These are phyloP conservation scores for Botrytis elliptica DNA, from an alignment of 2,329 filamentous ascomycete species.

Conservation along the genomic window DNA sequence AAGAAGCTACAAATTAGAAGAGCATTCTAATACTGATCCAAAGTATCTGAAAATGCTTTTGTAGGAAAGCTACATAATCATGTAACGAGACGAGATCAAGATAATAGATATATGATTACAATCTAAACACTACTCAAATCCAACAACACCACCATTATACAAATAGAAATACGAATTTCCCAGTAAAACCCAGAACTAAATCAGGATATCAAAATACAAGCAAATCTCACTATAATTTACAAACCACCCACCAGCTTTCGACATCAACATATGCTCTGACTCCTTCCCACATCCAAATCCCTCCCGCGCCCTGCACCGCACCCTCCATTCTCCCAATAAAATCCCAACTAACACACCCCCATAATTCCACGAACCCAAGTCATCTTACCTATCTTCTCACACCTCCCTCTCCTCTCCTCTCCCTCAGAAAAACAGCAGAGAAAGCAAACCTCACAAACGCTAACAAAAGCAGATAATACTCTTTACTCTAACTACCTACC, in stretches of 20 bases:
- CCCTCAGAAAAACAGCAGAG: too few species aligned
- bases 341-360: too few species aligned
- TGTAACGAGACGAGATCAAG: slow-evolving; percentile 21
- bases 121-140: slow-evolving; percentile 1
- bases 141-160: slow-evolving; percentile 9
- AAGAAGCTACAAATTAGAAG: background rate
- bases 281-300: background rate
- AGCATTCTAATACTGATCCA: background rate
- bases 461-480: too few species aligned
- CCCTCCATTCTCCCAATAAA: too few species aligned
- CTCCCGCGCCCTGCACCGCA: too few species aligned
- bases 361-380: too few species aligned
- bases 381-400: too few species aligned
- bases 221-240: slow-evolving; percentile 11
- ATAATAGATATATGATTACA: background rate
- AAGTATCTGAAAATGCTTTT: slow-evolving; percentile 23
- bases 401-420: too few species aligned
- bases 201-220: background rate
- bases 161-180: slow-evolving; percentile 23
- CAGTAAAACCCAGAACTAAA: background rate
- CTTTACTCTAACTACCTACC: too few species aligned
- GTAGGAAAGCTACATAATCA: slow-evolving; percentile 20
- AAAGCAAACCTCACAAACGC: too few species aligned
- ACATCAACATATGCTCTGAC: background rate
- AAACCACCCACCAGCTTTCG: background rate